Evolutionary conservation across 306 rosid species (phyloP), one percentile per base, ranked within the genome.

Genomic region (Carpinus fangiana): DNA sequence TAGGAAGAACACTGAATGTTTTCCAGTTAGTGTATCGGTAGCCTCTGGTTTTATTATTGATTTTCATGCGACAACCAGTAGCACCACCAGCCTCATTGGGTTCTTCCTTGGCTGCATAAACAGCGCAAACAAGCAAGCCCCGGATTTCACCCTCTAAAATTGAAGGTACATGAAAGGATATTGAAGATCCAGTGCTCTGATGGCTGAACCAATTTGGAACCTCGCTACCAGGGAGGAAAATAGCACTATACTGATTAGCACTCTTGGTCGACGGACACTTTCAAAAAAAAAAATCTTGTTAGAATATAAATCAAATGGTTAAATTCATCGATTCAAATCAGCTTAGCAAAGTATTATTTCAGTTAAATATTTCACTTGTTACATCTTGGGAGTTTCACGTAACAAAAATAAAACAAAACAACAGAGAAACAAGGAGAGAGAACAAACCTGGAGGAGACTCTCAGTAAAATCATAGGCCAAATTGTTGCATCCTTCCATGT

Each of bases 71-170:
- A 18, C 59, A 54, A 18, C 59, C 23, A 54, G 59, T 18, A 18
- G 59, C 23, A 54, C 59, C 23, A 54, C 59, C 18, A 2, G 5
- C 7, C 60, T 7, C 9, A 5, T 18, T 8, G 21, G 60, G 60
- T 54, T 54, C 60, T 54, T 54, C 60, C 60, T 54, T 4, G 20
- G 60, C 60, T 61, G 69, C 36, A 62, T 62, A 62, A 62, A 62
- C 69, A 3, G n/a, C n/a, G 8, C 69, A 23, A 23, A 62, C 69
- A 9, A 14, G 36, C 43, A 62, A 62, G 7, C 41, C 41, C 8
- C 18, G 3, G 18, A 28, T 26, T 62, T 12, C n/a, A 26, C 41
- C 41, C 36, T 10, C 43, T 26, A 8, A 12, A 23, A 28, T 17
- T 7, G 17, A 6, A 62, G 69, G 46, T 26, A 31, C 45, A 4